These are phyloP conservation scores for Cladosporium sp. DNA, from an alignment of 2,329 filamentous ascomycete genomes.

Conservation along the genomic window DNA sequence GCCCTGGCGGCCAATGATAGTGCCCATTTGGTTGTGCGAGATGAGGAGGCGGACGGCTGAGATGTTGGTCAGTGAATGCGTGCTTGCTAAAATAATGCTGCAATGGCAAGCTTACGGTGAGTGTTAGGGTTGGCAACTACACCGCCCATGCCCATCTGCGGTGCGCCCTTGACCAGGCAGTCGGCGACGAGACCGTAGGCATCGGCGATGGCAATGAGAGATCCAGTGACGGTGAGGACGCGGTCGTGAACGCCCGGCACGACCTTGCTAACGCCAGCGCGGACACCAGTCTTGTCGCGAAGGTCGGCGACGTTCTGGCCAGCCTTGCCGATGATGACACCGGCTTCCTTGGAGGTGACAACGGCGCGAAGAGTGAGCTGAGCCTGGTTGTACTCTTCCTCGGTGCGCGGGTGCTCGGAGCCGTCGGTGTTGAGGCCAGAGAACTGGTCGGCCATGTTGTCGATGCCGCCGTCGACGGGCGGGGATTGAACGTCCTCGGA, in stretches of 20 bases:
- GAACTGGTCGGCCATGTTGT: constrained; percentile 39
- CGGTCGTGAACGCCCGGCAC: constrained; percentile 96
- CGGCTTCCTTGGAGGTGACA: constrained; percentile 97
- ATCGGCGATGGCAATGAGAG: constrained; percentile 81
- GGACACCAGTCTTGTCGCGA: constrained; percentile 95
- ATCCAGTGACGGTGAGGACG: constrained; percentile 90
- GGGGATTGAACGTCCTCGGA: constrained; percentile 26
- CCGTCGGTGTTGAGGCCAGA: constrained; percentile 45
- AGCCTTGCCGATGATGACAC: constrained; percentile 97
- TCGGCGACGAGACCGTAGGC: constrained; percentile 93
- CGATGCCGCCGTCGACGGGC: constrained; percentile 27
- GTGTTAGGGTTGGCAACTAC: constrained; percentile 83
- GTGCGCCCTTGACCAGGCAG: constrained; percentile 86
- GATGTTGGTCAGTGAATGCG: constrained; percentile 4
- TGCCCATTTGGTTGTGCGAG: constrained; percentile 99
- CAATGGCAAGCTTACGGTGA: constrained; percentile 65
- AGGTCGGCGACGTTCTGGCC: constrained; percentile 98
- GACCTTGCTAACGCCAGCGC: constrained; percentile 97
- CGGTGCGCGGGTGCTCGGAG: constrained; percentile 86
- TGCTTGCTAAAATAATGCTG: background rate
- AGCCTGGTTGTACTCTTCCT: constrained; percentile 92
- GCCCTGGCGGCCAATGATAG: constrained; percentile 93
- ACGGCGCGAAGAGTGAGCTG: constrained; percentile 94
- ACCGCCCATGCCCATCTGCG: constrained; percentile 93
- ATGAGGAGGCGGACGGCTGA: constrained; percentile 95